Evolutionary conservation across 306 rosid species (phyloP), one percentile per base, ranked within the genome.

Genomic region (Erythrophleum fordii): DNA sequence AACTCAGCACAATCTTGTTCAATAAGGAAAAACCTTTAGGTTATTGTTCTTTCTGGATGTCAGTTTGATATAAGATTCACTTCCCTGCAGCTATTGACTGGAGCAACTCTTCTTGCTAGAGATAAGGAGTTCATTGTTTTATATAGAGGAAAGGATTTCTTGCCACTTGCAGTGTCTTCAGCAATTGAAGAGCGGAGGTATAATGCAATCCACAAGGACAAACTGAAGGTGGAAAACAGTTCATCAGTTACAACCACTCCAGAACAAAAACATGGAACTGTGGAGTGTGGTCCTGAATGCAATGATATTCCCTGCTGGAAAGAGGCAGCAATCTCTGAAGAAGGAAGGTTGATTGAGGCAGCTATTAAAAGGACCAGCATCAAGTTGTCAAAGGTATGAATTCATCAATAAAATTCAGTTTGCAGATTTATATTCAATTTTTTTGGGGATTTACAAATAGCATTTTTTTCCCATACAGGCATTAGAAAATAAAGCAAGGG

Each of bases 61-160:
- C 73, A 61, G 46, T 73, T 46, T 62, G 49, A 68, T 67, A 59
- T 61, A 67, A 51, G 52, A 69, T 86, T 45, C 62, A 70, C 65
- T 84, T 78, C 25, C 79, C 77, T 75, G 86, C 95, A 95, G 99
- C 44, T 83, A 73, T 86, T 95, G 83, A 95, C 99, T 76, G 99
- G 97, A 69, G 99, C 97, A 75, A 84, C 85, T 80, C 90, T 95
- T 73, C 89, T 95, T 85, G 82, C 97, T 76, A 95, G 97, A 76
- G 92, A 92, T 84, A 89, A 77, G 75, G 95, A 95, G 73, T 88
- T 93, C 84, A 85, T 95, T 68, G 87, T 82, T 82, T 85, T 95
- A 6, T 95, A 93, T 73, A 89, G 99, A 81, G 99, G 97, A 86
- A 95, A 95, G 72, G 99, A 93, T 80, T 95, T 90, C 83, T 86